These are phyloP conservation scores for Scortechinia acanthostroma DNA, from an alignment of 2,329 filamentous ascomycete species.

Conservation along the genomic window DNA sequence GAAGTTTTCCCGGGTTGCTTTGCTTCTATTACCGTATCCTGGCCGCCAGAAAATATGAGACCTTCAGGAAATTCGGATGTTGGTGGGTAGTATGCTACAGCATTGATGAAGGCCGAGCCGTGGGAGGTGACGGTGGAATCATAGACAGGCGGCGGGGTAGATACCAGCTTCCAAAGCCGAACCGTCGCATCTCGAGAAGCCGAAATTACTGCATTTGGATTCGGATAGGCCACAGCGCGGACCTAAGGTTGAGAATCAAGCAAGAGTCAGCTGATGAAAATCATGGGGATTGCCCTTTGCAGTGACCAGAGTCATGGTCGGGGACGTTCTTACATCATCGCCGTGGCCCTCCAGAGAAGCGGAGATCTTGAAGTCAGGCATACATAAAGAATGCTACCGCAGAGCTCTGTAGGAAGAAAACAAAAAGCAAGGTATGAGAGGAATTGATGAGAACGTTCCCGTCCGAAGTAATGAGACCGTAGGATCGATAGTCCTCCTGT, in stretches of 20 bases:
- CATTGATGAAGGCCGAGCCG: slow-evolving; percentile 81
- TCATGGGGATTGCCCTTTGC: slow-evolving; percentile 2
- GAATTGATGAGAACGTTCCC: too few species aligned
- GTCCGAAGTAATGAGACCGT: too few species aligned
- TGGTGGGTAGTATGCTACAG: slow-evolving; percentile 69
- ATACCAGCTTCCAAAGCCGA: slow-evolving; percentile 71
- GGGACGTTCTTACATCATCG: slow-evolving; percentile 68
- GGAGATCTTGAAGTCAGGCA: slow-evolving; percentile 87
- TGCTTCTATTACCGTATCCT: slow-evolving; percentile 88
- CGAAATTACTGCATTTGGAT: slow-evolving; percentile 67
- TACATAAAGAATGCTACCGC: slow-evolving; percentile 20
- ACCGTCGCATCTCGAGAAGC: slow-evolving; percentile 89
- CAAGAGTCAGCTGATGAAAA: not conserved
- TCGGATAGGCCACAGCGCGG: slow-evolving; percentile 75
- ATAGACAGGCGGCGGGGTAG: slow-evolving; percentile 61
- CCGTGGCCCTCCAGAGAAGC: slow-evolving; percentile 83
- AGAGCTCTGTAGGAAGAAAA: not conserved
- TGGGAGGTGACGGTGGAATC: slow-evolving; percentile 74
- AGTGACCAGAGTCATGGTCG: not conserved
- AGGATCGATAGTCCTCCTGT: too few species aligned
- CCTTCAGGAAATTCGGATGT: slow-evolving; percentile 67
- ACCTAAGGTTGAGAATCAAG: slow-evolving; percentile 49
- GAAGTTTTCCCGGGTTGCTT: slow-evolving; percentile 62
- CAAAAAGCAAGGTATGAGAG: too few species aligned
- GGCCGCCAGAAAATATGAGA: slow-evolving; percentile 78